phyloP scores from a whole-genome alignment of 1,284 basidiomycete genomes.

The Cryptococcus sp. region DNA sequence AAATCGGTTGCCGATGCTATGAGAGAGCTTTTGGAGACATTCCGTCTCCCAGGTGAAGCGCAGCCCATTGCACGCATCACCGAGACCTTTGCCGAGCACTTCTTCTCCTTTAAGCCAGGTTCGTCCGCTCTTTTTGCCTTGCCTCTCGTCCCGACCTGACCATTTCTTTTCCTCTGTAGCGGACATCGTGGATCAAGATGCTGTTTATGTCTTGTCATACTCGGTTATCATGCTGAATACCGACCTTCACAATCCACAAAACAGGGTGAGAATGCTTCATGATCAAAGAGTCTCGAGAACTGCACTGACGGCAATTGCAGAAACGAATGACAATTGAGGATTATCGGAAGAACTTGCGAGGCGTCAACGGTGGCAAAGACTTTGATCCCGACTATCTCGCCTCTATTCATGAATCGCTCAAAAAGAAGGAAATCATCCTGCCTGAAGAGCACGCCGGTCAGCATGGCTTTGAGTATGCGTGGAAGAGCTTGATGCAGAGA shows the following conservation, averaged over 20 bases:
- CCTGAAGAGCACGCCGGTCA: conserved; percentile 97
- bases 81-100: conserved; percentile 88
- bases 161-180: conserved; percentile 53
- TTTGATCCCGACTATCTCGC: conserved; percentile 84
- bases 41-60: conserved; percentile 91
- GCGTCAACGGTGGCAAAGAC: conserved; percentile 83
- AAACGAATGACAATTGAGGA: conserved; percentile 97
- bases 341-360: conserved; percentile 87
- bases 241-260: conserved; percentile 95
- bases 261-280: conserved; percentile 61
- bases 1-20: conserved; percentile 94
- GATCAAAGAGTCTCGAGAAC: not conserved
- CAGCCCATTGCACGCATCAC: conserved; percentile 95
- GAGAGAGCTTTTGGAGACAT: conserved; percentile 89
- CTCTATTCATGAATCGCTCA: conserved; percentile 89
- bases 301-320: conserved; percentile 53
- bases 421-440: conserved; percentile 93
- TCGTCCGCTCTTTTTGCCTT: conserved; percentile 25
- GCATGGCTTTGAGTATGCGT: conserved; percentile 97
- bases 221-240: conserved; percentile 99
- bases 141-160: not conserved
- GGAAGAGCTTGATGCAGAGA: conserved; percentile 90
- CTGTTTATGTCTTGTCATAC: conserved; percentile 90
- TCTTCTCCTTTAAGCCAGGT: conserved; percentile 83
- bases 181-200: conserved; percentile 88